Base-by-base conservation (phyloP, 164 flowering plant species). In the grape (Vitis vinifera) region DNA sequence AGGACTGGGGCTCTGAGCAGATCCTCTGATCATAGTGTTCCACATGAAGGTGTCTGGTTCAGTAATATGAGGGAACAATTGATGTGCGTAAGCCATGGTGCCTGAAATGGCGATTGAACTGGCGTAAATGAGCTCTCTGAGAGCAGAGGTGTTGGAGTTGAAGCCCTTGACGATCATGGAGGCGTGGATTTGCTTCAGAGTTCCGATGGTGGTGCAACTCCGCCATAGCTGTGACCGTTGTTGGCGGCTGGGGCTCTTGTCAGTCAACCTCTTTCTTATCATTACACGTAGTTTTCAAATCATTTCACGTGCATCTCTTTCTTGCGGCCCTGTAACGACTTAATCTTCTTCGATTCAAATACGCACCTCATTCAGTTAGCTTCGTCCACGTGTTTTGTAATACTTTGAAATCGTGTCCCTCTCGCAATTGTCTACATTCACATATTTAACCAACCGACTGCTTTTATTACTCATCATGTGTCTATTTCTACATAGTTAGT, bases 1-100 rank as follows among this genome's bases (percentile, higher is more conserved):
- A 37, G 94, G 92, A n/a, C 69, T 67, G 12, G 69, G 64, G 70
- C 91, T 88, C 69, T 85, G 89, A 66, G 89, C 81, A 19, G 88
- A 86, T 75, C 92, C 97, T 69, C 95, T 79, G 3, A 90, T 82
- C 76, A 90, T 79, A 19, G 92, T 84, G 75, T 92, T 92, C 88
- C 91, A 92, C 78, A 84, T 88, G 81, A 88, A 90, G 66, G 56
- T 67, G 59, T 92, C 93, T 62, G 93, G 93, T 72, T 87, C 73
- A 31, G 82, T 37, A 74, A 90, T 87, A 66, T 78, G 76, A 69
- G 70, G 82, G 78, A 90, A 90, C 80, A 92, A 4, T 27, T 78
- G 77, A 86, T 82, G 90, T 64, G 94, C 94, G 52, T 92, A 88
- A 30, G 70, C 48, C 6, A 87, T 79, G 23, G 87, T 62, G 3